Percentiles rank a stretch among this genome's conserved stretches.
Evolutionary conservation across 768 basidiomycete genomes (phyloP).

Genomic region (Tremella fuciformis): DNA sequence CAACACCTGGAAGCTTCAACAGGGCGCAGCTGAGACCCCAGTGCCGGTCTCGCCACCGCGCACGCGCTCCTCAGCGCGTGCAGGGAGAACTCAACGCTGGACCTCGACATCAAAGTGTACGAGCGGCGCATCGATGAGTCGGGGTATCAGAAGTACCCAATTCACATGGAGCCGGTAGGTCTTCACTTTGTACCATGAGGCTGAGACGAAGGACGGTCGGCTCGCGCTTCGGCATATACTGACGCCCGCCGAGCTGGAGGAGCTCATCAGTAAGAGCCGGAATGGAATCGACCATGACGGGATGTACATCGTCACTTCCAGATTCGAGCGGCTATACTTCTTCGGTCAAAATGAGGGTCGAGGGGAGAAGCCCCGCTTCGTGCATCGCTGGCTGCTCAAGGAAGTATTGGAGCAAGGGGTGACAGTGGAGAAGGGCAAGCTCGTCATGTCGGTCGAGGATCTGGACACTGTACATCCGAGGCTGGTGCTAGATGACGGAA

Average conservation of each 20-base stretch:
- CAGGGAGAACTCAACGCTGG: too few relatives aligned
- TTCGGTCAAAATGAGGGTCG: conserved; percentile 5
- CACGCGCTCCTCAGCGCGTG: too few relatives aligned
- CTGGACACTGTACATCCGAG: not conserved
- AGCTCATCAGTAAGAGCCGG: not conserved
- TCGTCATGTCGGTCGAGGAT: too few relatives aligned
- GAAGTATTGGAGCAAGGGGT: conserved; percentile 12
- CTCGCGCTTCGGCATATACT: conserved; percentile 11
- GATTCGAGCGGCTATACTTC: conserved; percentile 1
- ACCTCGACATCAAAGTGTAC: too few relatives aligned
- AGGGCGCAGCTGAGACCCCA: too few relatives aligned
- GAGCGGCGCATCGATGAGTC: too few relatives aligned
- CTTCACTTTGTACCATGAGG: too few relatives aligned
- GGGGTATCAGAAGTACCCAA: too few relatives aligned
- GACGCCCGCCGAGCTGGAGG: not conserved
- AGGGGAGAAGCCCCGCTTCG: conserved; percentile 11
- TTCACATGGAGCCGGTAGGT: too few relatives aligned
- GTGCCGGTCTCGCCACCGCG: too few relatives aligned
- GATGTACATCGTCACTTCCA: conserved; percentile 13
- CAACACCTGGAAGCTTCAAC: too few relatives aligned
- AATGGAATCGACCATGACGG: conserved; percentile 21
- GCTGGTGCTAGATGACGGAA: conserved; percentile 17
- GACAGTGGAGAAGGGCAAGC: conserved; percentile 3
- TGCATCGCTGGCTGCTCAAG: conserved; percentile 16
- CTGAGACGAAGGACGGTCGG: conserved; percentile 10